A percentile compares a stretch with the other conserved stretches of the same genome.
Evolutionary conservation across 2,329 filamentous ascomycete species (phyloP).

Genomic region (Stagonosporopsis rhizophila): DNA sequence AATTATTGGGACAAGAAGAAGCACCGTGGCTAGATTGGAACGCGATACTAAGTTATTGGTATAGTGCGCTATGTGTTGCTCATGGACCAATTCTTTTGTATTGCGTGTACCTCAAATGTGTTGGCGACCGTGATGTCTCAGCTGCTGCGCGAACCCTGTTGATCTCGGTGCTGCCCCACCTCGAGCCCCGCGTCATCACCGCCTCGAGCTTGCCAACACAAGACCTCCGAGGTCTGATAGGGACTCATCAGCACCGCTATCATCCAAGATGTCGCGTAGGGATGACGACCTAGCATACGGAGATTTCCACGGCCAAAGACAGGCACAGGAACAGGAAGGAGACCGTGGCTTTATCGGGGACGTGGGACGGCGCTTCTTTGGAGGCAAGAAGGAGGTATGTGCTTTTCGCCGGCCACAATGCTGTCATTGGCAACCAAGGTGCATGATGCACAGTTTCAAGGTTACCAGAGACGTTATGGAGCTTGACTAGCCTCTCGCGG

Average conservation of each 20-base stretch:
- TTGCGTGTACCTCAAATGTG: slow-evolving; percentile 2
- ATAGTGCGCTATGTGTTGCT: background rate
- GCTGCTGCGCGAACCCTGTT: slow-evolving; percentile 13
- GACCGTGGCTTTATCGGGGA: slow-evolving; percentile 62
- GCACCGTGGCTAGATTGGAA: background rate
- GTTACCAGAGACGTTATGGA: slow-evolving; percentile 21
- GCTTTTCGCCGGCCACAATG: slow-evolving; percentile 25
- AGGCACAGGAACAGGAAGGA: slow-evolving; percentile 53
- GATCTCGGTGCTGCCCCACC: slow-evolving; percentile 10
- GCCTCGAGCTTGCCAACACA: slow-evolving; percentile 6
- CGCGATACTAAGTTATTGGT: background rate
- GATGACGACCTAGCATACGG: slow-evolving; percentile 65
- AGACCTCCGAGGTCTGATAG: background rate
- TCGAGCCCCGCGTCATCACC: slow-evolving; percentile 14
- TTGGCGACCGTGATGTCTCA: slow-evolving; percentile 13
- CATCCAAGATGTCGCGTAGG: slow-evolving; percentile 38
- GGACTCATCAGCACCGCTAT: background rate
- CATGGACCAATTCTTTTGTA: background rate
- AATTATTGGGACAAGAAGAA: background rate
- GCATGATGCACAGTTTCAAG: slow-evolving; percentile 20
- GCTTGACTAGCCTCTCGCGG: slow-evolving; percentile 22
- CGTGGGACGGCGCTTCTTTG: slow-evolving; percentile 56
- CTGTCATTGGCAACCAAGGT: slow-evolving; percentile 21
- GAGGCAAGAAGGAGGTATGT: slow-evolving; percentile 43
- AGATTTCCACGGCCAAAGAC: slow-evolving; percentile 53